These are phyloP conservation scores for Penicillium psychrosexuale DNA, from an alignment of 2,329 filamentous ascomycete species.

Conservation along the genomic window DNA sequence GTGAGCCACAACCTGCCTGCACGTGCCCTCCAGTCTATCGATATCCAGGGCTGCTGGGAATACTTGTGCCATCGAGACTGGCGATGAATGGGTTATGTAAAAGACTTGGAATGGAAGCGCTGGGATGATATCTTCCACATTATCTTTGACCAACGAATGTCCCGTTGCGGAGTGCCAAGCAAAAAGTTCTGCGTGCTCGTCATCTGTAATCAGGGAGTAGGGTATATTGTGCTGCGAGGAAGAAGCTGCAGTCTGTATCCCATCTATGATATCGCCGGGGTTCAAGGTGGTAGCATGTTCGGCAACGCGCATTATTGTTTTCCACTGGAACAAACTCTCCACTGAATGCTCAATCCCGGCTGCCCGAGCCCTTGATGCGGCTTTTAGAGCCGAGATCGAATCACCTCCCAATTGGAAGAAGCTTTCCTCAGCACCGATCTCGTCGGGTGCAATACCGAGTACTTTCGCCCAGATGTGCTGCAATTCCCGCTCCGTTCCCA, in stretches of 20 bases:
- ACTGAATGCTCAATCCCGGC: constrained; percentile 2
- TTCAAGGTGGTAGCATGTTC: background rate
- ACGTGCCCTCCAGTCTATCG: background rate
- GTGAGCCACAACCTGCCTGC: background rate
- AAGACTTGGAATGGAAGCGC: background rate
- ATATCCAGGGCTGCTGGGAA: background rate
- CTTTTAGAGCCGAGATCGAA: constrained; percentile 9
- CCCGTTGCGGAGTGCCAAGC: background rate
- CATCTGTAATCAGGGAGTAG: background rate
- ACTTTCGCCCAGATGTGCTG: constrained; percentile 7
- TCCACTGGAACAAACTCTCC: constrained; percentile 5
- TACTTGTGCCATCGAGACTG: background rate
- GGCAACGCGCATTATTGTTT: constrained; percentile 1
- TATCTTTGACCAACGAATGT: background rate
- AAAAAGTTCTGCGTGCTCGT: background rate
- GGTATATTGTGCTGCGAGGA: background rate
- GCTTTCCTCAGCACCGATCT: constrained; percentile 7
- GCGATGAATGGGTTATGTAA: background rate
- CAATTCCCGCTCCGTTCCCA: background rate
- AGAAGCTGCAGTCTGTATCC: background rate
- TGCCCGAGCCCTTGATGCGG: constrained; percentile 1
- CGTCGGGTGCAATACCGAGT: background rate
- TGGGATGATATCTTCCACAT: background rate
- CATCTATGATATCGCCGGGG: background rate
- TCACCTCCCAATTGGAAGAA: constrained; percentile 14